Evolutionary conservation across 2,329 filamentous ascomycete species (phyloP), one percentile per base, ranked within the genome.

Genomic region (Cladophialophora exuberans): DNA sequence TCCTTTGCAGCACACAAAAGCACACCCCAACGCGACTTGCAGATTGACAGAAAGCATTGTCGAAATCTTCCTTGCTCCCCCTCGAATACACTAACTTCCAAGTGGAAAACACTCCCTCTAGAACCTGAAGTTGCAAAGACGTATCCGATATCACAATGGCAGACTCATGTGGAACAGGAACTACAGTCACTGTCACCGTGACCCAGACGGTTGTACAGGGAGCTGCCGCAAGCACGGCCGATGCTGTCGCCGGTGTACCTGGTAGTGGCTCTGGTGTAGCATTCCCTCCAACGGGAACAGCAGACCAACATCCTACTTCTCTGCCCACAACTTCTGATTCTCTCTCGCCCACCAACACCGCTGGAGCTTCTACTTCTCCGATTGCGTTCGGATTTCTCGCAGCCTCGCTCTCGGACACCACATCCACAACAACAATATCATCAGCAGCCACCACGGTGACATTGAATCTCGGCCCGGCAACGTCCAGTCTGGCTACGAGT

Each of bases 141-240:
- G n/a, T n/a, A n/a, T n/a, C n/a, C n/a, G n/a, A n/a, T n/a, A 42
- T 23, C 42, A 25, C 31, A 5, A 33, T 36, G 39, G 20, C 47
- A 22, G 47, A 38, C 17, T 48, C 53, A 11, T 60, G 57, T 39
- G 50, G 43, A 20, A 15, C 23, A 28, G 20, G 35, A 25, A 7
- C 39, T n/a, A n/a, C 18, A 22, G 22, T 38, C 17, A 60, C 57
- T 20, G 53, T 60, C 9, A 60, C 57, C 13, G 53, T 60, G 26
- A 60, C 57, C 18, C 44, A 56, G 20, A 60, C 57, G 26, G 30
- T 60, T 4, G 18, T 56, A 11, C 57, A 60, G 17, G 57, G 53
- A 11, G 57, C 53, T 20, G 53, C 57, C 11, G 56, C 52, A 22
- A 60, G 53, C 25, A 56, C 53, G 13, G 25, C 55, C 25, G 23